A percentile compares a stretch with the other conserved stretches of the same genome.
phyloP scores from a whole-genome alignment of 2,329 filamentous ascomycete species.

The Juglanconis oblonga region DNA sequence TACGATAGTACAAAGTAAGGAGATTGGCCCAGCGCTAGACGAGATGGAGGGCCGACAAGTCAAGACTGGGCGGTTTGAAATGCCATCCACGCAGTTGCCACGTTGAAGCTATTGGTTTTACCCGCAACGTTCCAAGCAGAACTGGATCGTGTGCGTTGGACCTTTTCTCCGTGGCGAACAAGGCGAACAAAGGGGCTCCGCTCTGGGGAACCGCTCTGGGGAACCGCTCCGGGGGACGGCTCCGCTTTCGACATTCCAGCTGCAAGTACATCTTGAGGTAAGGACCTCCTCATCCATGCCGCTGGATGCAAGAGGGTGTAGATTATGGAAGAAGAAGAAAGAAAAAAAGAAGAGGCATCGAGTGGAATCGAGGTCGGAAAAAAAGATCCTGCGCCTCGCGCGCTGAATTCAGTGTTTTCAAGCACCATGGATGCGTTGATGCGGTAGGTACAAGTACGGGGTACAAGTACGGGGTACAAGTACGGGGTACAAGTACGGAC shows the following conservation, averaged over 20 bases:
- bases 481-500: too few species aligned
- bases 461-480: too few species aligned
- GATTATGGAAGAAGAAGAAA: background rate
- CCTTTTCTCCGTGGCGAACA: background rate
- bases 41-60: background rate
- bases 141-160: background rate
- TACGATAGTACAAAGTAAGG: background rate
- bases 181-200: background rate
- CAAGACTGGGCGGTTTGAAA: background rate
- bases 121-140: background rate
- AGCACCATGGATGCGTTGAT: too few species aligned
- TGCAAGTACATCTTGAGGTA: background rate
- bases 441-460: too few species aligned
- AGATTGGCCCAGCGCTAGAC: background rate
- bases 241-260: background rate
- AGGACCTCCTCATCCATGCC: background rate
- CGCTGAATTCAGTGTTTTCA: too few species aligned
- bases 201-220: background rate
- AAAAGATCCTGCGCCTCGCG: too few species aligned
- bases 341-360: background rate
- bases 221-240: background rate
- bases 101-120: background rate
- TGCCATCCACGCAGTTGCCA: background rate
- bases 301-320: background rate
- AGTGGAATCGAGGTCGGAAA: too few species aligned